Evolutionary conservation across 2,329 filamentous ascomycete genomes (phyloP).

Genomic region (Zalaria sp.): DNA sequence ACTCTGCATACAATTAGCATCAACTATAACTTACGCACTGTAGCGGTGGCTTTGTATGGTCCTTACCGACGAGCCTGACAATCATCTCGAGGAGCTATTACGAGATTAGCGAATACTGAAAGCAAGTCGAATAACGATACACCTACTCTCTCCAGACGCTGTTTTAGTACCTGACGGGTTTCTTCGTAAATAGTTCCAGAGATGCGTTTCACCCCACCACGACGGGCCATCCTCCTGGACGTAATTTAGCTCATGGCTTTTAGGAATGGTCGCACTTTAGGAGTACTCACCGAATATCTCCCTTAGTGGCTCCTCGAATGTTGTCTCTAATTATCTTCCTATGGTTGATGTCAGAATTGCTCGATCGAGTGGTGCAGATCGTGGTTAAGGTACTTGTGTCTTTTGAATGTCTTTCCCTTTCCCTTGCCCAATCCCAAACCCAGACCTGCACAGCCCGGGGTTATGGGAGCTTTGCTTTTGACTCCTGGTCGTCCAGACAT

Average conservation of each 20-base stretch:
- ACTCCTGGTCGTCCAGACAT: too few relatives aligned
- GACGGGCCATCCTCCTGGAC: constrained; percentile 51
- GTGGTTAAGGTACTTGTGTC: too few relatives aligned
- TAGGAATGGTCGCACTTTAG: not conserved
- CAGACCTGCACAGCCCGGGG: too few relatives aligned
- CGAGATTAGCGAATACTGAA: not conserved
- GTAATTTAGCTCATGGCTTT: not conserved
- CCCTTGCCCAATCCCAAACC: too few relatives aligned
- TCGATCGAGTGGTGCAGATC: too few relatives aligned
- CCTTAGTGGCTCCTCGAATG: too few relatives aligned
- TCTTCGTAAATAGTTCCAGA: constrained; percentile 51
- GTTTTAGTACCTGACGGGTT: constrained; percentile 36
- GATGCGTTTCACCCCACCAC: constrained; percentile 66
- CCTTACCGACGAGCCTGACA: constrained; percentile 7
- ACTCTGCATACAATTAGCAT: constrained; percentile 24
- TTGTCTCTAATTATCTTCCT: too few relatives aligned
- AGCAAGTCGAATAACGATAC: constrained; percentile 54
- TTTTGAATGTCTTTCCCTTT: too few relatives aligned
- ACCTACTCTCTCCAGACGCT: constrained; percentile 45
- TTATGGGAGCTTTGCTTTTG: too few relatives aligned
- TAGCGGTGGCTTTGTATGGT: too few relatives aligned
- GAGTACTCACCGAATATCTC: too few relatives aligned
- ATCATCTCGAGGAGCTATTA: constrained; percentile 1
- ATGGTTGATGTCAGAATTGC: not conserved
- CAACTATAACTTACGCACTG: constrained; percentile 20